A percentile compares a stretch with the other conserved stretches of the same genome.
phyloP scores from a whole-genome alignment of 108 stramenopile species.

The Nitzschia palea region DNA sequence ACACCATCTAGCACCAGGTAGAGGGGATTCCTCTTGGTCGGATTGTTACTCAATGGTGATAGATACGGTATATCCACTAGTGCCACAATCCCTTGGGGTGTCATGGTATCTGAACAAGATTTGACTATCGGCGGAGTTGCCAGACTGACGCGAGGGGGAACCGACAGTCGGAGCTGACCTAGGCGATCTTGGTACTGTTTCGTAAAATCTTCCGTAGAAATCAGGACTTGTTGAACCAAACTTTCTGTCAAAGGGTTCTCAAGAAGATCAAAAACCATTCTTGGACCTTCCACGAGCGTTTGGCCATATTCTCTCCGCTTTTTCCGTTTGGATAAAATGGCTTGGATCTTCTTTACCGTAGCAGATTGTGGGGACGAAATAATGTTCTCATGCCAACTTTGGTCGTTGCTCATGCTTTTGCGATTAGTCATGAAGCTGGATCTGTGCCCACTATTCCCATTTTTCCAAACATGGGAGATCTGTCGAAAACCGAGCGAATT shows the following conservation, averaged over 20 bases:
- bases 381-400: not conserved
- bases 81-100: conserved; percentile 83
- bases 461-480: no score
- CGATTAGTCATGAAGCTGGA: no score
- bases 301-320: conserved; percentile 55
- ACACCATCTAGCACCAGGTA: conserved; percentile 83
- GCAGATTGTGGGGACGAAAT: conserved; percentile 59
- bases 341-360: conserved; percentile 73
- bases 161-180: conserved; percentile 11
- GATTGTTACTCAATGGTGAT: not conserved
- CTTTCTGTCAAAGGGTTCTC: conserved; percentile 54
- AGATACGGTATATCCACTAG: conserved; percentile 65
- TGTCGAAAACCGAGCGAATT: no score
- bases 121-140: conserved; percentile 65
- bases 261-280: conserved; percentile 77
- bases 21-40: conserved; percentile 30
- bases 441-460: no score
- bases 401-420: no score
- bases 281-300: conserved; percentile 82
- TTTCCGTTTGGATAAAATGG: conserved; percentile 65
- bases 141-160: conserved; percentile 29
- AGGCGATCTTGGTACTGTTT: conserved; percentile 1
- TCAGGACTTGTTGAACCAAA: conserved; percentile 62
- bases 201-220: conserved; percentile 43
- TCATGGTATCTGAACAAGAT: conserved; percentile 68